Evolutionary conservation across 2,329 filamentous ascomycete species (phyloP).

Genomic region (Arthrobotrys sphaeroides): DNA sequence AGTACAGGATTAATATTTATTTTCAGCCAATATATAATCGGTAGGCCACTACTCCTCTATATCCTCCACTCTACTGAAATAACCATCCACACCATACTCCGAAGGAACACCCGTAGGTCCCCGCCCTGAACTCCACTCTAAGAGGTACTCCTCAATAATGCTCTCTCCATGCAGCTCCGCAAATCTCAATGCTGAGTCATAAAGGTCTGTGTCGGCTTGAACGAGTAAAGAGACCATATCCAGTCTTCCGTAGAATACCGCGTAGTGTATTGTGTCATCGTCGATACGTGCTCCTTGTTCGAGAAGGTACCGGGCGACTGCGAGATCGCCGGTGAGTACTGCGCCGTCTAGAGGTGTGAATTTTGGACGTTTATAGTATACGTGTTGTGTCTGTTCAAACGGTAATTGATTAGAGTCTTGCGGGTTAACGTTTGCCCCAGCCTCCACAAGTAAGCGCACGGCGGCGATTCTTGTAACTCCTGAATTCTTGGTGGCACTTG

Average conservation of each 20-base stretch:
- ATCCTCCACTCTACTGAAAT: not conserved
- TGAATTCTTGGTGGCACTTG: not conserved
- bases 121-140: not conserved
- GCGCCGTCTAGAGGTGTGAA: not conserved
- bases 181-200: not conserved
- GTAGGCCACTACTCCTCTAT: not conserved
- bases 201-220: not conserved
- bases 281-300: not conserved
- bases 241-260: not conserved
- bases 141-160: not conserved
- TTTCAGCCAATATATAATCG: too few species aligned
- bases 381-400: too few species aligned
- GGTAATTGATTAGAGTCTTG: not conserved
- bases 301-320: slow-evolving; percentile 2
- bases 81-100: not conserved
- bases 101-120: not conserved
- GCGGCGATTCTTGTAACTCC: slow-evolving; percentile 4
- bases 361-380: not conserved
- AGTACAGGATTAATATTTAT: too few species aligned
- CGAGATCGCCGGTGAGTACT: not conserved
- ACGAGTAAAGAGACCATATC: slow-evolving; percentile 22
- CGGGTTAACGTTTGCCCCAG: not conserved
- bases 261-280: not conserved
- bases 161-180: not conserved
- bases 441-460: not conserved